Conservation (phyloP, 2,329 filamentous ascomycete species). For the Xylaria sp. region DNA sequence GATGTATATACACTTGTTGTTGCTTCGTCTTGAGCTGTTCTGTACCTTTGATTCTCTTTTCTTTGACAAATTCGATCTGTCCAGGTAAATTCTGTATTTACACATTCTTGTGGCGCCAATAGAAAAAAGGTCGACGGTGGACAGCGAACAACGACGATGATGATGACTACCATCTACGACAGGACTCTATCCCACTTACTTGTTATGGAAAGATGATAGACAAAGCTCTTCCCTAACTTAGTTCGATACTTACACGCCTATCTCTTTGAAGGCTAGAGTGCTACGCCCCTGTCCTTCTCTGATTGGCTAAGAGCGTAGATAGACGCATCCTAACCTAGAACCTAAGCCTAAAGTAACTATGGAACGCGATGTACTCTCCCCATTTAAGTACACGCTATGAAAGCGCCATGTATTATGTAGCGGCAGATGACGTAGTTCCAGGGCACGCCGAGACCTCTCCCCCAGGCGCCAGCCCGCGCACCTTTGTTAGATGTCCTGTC, state of each 20-base stretch:
- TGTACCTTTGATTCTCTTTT: neutral
- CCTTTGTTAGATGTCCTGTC: slow-evolving; percentile 33
- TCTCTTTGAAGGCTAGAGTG: neutral
- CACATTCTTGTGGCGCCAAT: neutral
- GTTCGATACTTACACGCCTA: neutral
- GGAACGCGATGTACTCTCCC: neutral
- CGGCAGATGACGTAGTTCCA: slow-evolving; percentile 44
- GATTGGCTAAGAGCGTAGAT: slow-evolving; percentile 17
- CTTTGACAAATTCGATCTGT: neutral
- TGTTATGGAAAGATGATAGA: neutral
- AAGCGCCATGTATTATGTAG: neutral
- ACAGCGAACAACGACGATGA: neutral
- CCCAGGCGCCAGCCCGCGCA: slow-evolving; percentile 22
- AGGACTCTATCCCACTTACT: neutral
- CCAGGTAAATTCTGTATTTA: neutral
- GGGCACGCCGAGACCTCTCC: slow-evolving; percentile 26
- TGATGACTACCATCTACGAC: neutral
- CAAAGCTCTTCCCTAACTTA: neutral
- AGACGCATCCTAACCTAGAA: neutral
- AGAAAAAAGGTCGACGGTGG: neutral
- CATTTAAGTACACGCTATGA: neutral
- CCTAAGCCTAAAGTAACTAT: slow-evolving; percentile 1
- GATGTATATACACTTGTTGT: no score
- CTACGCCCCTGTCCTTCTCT: neutral
- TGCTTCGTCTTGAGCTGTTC: no score